Base-by-base conservation (phyloP, 2,329 filamentous ascomycete species). In the Cryphonectria nitschkei region DNA sequence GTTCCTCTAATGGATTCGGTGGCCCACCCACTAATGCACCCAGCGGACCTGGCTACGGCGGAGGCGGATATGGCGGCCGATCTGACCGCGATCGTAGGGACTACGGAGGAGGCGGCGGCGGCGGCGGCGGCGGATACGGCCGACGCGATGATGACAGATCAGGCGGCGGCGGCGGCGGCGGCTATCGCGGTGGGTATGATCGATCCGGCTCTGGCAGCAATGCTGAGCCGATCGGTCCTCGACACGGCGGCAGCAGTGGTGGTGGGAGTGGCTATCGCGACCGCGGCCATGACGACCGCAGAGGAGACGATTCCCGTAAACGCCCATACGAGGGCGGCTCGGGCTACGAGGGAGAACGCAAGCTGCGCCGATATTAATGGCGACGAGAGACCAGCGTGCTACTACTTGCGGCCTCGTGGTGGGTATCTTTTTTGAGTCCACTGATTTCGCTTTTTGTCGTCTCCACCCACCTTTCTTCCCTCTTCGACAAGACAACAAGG, bases 311-410 rank as follows among this genome's bases (percentile, higher is more conserved):
- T 75, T 85, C 83, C 81, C 81, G 88, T 79, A 88, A 93, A 85
- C 89, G 91, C 79, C 86, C 90, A 67, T 94, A 92, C 81, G 94
- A 97, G 67, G 92, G 92, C 78, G 90, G 90, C 79, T 72, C 72
- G 32, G 88, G 89, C 75, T 91, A 95, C 82, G 94, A 97, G 78
- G 95, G 97, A 81, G 88, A 89, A 65, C 82, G 88, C 71, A 91
- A 91, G 81, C 79, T 90, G 73, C 88, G 89, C 74, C 87, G 89
- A 74, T 91, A 91, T 82, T 90, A 84, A 73, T 71, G 29, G 83
- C 78, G 78, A 79, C 78, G 80, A 79, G 76, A 73, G 76, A 73
- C 58, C 71, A 65, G 62, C 73, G 74, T 78, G 81, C 79, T 80
- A 50, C 8, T 50, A 72, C 64, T 70, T 63, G 61, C 72, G 73